Evolutionary conservation across 2,329 filamentous ascomycete species (phyloP).

Genomic region (Colletotrichum sp.): DNA sequence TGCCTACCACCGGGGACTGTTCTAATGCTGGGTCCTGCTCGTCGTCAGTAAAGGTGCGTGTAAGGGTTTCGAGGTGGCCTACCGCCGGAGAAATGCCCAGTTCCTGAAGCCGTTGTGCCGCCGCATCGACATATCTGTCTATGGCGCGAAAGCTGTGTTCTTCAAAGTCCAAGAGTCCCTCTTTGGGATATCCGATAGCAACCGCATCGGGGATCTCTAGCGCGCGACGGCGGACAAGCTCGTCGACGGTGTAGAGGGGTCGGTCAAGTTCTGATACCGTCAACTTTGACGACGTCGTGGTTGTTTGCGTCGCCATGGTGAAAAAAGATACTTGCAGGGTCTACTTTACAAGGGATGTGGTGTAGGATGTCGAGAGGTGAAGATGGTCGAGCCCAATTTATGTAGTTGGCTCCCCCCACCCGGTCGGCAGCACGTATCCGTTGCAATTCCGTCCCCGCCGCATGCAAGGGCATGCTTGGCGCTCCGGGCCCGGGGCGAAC

Average conservation of each 20-base stretch:
- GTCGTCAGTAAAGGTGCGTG: not conserved
- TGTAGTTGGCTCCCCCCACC: not conserved
- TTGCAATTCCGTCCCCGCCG: not conserved
- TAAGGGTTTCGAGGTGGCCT: not conserved
- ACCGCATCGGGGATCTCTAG: not conserved
- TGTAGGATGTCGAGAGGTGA: not conserved
- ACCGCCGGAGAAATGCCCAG: not conserved
- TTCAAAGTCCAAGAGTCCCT: not conserved
- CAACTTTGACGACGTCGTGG: not conserved
- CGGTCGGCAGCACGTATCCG: not conserved
- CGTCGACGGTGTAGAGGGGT: not conserved
- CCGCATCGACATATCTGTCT: not conserved
- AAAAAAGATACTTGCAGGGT: not conserved
- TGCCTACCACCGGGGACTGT: slow-evolving; percentile 42
- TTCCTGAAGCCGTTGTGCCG: not conserved
- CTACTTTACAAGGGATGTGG: not conserved
- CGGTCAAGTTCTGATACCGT: not conserved
- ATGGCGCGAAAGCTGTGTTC: not conserved
- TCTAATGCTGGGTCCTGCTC: not conserved
- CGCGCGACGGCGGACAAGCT: not conserved
- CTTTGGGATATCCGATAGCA: not conserved
- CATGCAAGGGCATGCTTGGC: not conserved
- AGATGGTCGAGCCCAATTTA: not conserved
- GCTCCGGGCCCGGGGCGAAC: not conserved
- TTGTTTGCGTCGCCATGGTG: not conserved